Evolutionary conservation across 805 yeast species (phyloP), one percentile per base, ranked within the genome.

Genomic region (Lipomyces mesembrius): DNA sequence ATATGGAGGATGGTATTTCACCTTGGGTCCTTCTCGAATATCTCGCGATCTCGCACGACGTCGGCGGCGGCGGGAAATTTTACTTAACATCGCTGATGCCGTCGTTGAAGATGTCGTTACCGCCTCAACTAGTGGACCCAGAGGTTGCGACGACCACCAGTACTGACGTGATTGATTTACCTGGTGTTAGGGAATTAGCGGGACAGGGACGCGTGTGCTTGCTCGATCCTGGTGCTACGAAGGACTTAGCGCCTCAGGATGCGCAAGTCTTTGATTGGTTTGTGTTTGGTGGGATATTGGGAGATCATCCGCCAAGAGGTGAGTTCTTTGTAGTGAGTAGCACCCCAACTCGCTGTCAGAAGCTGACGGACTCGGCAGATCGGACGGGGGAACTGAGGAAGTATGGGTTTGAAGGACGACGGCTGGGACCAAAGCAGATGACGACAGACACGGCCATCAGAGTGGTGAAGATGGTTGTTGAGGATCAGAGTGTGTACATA

Each of bases 361-460:
- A 96, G 74, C 46, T 39, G 46, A 39, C 46, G 8, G 22, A 43
- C 49, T 43, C 3, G 49, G 20, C 14, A 43, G 98, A 94, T 77
- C 87, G 98, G 78, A 94, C 99, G 1, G 95, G 93, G 1, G 95
- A 93, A 74, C 83, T 94, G 68, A 84, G 96, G 74, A 89, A 90
- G 74, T 88, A 92, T 72, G 97, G 97, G 0, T 88, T 92, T 75
- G 87, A 85, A 0, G 97, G 98, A 8, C 87, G 95, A 79, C 84
- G 97, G 76, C 82, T 94, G 62, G 98, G 97, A 1, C 84, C 82
- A 61, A 84, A 89, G 71, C 99, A 94, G 77, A 95, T 94, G 98
- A 92, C 98, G 20, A 94, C 99, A 0, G 99, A 94, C 76, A 94
- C 99, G 0, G 98, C 98, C 0, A 89, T 95, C 43, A 85, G 99